Base-by-base conservation (phyloP, 2,329 filamentous ascomycete species). In the Ascocoryne sarcoides region DNA sequence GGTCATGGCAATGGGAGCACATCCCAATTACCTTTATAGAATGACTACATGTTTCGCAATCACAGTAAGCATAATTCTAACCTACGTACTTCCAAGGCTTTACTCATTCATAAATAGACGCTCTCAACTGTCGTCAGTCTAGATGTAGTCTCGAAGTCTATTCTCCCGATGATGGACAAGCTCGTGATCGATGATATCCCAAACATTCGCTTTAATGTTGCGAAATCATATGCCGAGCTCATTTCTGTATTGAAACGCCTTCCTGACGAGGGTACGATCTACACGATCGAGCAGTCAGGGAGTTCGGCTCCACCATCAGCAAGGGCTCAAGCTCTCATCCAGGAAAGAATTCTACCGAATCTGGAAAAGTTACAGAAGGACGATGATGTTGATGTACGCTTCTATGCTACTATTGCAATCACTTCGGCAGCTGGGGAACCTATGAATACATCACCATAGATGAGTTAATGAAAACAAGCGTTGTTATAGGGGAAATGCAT, bases 41-140 rank as follows among this genome's bases (percentile, higher is more conserved):
- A 98, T 98, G 92, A 98, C 92, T 8, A 98, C 92, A n/a, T 96
- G 90, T 69, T 98, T 98, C 63, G 92, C 92, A 47, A 93, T 98
- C 52, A 90, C 88, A 55, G 92, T 98, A 75, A 71, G 85, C 75
- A 8, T 2, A n/a, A 28, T 4, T 35, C 12, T 17, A 5, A 31
- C 16, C n/a, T n/a, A 3, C 3, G 9, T 35, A 32, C 23, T 31
- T 36, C 29, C n/a, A 19, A 38, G 20, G 32, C 18, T 32, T 17
- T 18, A 9, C 10, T 12, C 19, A 23, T 32, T 33, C 40, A 39
- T 61, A 55, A 66, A 15, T 52, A 98, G 92, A 98, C 90, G 17
- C 79, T 98, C 48, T 84, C 92, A 20, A 84, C 84, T 21, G 93
- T 94, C 39, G 85, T 98, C 56, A 93, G 84, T 61, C 76, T 96